Conservation (phyloP, 192 early-diverging fungal species). For the Linnemannia elongata region DNA sequence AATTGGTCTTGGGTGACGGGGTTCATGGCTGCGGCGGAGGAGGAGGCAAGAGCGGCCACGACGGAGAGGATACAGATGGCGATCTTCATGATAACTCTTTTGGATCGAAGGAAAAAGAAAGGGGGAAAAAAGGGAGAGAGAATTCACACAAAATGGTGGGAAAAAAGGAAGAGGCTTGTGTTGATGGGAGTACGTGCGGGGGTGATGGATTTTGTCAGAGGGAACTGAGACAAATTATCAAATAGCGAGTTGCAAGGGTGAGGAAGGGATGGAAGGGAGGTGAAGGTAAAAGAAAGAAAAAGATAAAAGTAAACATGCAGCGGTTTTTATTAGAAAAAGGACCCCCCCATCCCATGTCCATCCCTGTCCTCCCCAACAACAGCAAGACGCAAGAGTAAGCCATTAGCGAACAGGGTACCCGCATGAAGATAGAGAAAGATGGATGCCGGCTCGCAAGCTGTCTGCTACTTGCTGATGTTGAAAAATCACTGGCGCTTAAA, state of each 20-base stretch:
- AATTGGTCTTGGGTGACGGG: constrained; percentile 20
- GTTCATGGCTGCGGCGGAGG: constrained; percentile 28
- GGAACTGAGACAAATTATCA: neutral
- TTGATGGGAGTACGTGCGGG: neutral
- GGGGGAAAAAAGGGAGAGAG: neutral
- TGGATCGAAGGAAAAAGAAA: neutral
- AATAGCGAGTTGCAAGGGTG: neutral
- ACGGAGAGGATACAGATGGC: constrained; percentile 42
- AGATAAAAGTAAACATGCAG: neutral
- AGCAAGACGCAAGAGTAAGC: too few relatives aligned
- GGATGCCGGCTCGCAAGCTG: too few relatives aligned
- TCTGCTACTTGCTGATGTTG: neutral
- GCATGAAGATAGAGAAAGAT: too few relatives aligned
- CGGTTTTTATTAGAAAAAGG: too few relatives aligned
- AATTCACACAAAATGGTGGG: neutral
- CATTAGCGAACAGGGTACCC: too few relatives aligned
- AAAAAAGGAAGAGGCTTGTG: neutral
- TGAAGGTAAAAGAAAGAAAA: constrained; percentile 25
- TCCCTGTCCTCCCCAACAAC: too few relatives aligned
- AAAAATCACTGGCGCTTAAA: neutral
- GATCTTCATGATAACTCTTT: constrained; percentile 36
- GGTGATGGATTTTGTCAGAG: neutral
- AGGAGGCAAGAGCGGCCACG: constrained; percentile 35
- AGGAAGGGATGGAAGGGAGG: neutral
- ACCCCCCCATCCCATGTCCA: too few relatives aligned